Conservation (phyloP, 805 yeast genomes). For the Ascoidea tarda region DNA sequence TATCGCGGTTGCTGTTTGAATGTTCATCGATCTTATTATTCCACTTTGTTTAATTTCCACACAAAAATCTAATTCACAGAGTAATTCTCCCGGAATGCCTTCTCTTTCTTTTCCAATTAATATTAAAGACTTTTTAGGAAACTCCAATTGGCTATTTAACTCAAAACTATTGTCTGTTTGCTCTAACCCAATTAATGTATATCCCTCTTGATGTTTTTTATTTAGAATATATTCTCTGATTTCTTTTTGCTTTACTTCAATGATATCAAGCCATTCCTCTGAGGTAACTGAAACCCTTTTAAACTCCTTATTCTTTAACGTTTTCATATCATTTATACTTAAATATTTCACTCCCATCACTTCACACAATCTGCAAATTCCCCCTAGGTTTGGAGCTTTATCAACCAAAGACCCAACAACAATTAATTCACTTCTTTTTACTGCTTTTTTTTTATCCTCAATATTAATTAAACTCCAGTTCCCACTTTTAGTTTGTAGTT, state of each 20-base stretch:
- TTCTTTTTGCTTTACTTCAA: conserved; percentile 47
- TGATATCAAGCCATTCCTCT: conserved; percentile 90
- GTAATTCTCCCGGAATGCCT: conserved; percentile 78
- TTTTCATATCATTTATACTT: conserved; percentile 58
- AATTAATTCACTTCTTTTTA: conserved; percentile 66
- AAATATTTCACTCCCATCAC: conserved; percentile 80
- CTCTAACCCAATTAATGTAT: conserved; percentile 78
- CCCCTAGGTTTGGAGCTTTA: conserved; percentile 87
- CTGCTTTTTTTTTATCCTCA: conserved; percentile 26
- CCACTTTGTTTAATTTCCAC: conserved; percentile 89
- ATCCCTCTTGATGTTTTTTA: conserved; percentile 58
- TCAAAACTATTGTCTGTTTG: conserved; percentile 85
- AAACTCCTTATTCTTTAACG: conserved; percentile 55
- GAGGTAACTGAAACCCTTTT: conserved; percentile 89
- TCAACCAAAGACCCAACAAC: conserved; percentile 89
- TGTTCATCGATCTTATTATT: conserved; percentile 88
- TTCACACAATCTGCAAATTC: conserved; percentile 85
- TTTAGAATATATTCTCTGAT: conserved; percentile 41
- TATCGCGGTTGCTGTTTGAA: conserved; percentile 93
- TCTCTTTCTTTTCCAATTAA: conserved; percentile 78
- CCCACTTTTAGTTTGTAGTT: conserved; percentile 81
- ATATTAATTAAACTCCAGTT: conserved; percentile 56
- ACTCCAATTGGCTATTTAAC: conserved; percentile 44
- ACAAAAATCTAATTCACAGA: conserved; percentile 74
- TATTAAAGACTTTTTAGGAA: conserved; percentile 70